phyloP scores from a whole-genome alignment of 164 flowering plant species.

The Chimonanthus salicifolius region DNA sequence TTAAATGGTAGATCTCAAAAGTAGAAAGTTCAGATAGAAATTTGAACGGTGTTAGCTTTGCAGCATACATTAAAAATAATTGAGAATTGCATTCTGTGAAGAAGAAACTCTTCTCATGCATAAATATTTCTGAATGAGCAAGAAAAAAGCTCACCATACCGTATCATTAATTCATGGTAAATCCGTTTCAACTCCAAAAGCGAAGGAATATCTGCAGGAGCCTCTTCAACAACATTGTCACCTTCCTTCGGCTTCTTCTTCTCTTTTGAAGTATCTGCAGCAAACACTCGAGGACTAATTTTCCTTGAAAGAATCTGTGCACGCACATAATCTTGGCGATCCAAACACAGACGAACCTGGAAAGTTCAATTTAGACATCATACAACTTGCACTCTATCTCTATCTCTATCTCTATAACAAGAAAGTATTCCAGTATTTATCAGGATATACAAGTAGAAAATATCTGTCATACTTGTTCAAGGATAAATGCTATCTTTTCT shows the following conservation, averaged over 20 bases:
- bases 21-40: too few relatives aligned
- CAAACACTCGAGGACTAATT: slow-evolving; percentile 89
- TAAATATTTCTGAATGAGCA: not conserved
- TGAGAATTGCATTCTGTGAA: not conserved
- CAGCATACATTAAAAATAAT: not conserved
- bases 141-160: slow-evolving; percentile 28
- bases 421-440: not conserved
- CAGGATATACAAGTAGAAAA: not conserved
- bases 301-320: slow-evolving; percentile 94
- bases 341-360: slow-evolving; percentile 91
- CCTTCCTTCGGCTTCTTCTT: slow-evolving; percentile 97
- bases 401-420: not conserved
- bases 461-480: slow-evolving; percentile 68
- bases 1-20: too few relatives aligned
- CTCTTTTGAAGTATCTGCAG: slow-evolving; percentile 72
- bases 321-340: slow-evolving; percentile 89
- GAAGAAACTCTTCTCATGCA: not conserved
- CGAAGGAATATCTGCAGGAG: slow-evolving; percentile 74
- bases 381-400: not conserved
- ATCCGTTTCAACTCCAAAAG: slow-evolving; percentile 76
- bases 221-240: slow-evolving; percentile 79
- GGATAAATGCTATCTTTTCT: slow-evolving; percentile 93
- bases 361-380: not conserved
- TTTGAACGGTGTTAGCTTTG: not conserved
- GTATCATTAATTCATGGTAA: slow-evolving; percentile 83